These are phyloP conservation scores for Chytriomyces sp. DNA, from an alignment of 192 early-diverging fungal genomes.

Conservation along the genomic window DNA sequence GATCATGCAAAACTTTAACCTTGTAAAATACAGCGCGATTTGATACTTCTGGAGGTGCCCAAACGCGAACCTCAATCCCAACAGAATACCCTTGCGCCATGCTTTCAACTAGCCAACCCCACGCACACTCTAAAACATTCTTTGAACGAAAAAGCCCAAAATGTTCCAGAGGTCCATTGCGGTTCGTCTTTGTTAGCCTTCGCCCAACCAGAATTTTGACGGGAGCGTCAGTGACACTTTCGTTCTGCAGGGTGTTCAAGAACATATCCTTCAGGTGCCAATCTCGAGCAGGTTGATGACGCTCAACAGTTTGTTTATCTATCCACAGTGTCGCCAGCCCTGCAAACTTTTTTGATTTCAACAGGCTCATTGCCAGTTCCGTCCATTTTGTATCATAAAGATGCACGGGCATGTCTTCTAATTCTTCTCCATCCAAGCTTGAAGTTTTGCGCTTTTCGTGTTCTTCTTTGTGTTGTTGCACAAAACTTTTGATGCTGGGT, in stretches of 20 bases:
- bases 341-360: not conserved
- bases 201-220: not conserved
- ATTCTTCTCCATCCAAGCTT: not conserved
- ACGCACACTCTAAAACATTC: not conserved
- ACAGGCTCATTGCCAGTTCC: not conserved
- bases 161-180: not conserved
- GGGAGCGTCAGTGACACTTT: not conserved
- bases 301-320: not conserved
- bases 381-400: not conserved
- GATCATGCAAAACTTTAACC: no score
- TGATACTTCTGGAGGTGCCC: no score
- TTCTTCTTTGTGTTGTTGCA: not conserved
- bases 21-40: no score
- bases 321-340: not conserved
- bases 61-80: no score
- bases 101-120: not conserved
- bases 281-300: not conserved
- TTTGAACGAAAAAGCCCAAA: not conserved
- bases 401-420: not conserved
- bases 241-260: not conserved
- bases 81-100: not conserved
- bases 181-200: not conserved
- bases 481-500: not conserved
- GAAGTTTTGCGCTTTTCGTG: not conserved
- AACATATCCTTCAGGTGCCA: slow-evolving; percentile 1